Evolutionary conservation across 2,329 filamentous ascomycete species (phyloP), one percentile per base, ranked within the genome.

Genomic region (Cryphonectria carpinicola): DNA sequence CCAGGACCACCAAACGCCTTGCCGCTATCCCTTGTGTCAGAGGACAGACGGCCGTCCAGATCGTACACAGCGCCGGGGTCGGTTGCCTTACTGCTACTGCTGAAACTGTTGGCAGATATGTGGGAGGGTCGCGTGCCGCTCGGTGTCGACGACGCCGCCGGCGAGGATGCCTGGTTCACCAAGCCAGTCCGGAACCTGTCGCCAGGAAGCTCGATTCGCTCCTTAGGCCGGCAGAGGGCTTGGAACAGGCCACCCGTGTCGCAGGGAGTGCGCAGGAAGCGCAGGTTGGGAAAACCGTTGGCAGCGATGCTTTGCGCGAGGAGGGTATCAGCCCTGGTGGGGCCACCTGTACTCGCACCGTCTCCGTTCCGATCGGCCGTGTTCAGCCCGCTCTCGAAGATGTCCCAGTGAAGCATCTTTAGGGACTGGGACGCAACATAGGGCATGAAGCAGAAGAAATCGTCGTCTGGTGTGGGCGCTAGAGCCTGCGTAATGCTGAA

Each of bases 241-340:
- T 95, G 92, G 73, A 94, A 88, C 10, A 87, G 75, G 37, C 92
- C 92, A 6, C 92, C 87, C 1, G 90, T 87, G 74, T 95, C 92
- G 70, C 88, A 88, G 1, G 91, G 92, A 0, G 88, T 84, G 68
- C 92, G 88, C 25, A 94, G 80, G 1, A 77, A 81, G 13, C 81
- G 82, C 13, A 95, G 84, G 0, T 81, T 78, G 0, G 92, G 92
- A 76, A 95, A 93, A 0, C 88, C 89, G 5, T 82, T 81, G 1
- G 86, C 84, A 6, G 80, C 79, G 73, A 94, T 92, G 75, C 89
- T 89, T 70, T 84, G 83, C 1, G 90, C 88, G 10, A 94, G 83
- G 63, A 92, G 87, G 6, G 85, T 83, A 66, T 92, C 90, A 1
- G 90, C 88, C 4, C 80, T 76, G 64, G 82, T 85, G 63, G 81